These are phyloP conservation scores for Didymella sp. DNA, from an alignment of 2,329 filamentous ascomycete species.

Conservation along the genomic window DNA sequence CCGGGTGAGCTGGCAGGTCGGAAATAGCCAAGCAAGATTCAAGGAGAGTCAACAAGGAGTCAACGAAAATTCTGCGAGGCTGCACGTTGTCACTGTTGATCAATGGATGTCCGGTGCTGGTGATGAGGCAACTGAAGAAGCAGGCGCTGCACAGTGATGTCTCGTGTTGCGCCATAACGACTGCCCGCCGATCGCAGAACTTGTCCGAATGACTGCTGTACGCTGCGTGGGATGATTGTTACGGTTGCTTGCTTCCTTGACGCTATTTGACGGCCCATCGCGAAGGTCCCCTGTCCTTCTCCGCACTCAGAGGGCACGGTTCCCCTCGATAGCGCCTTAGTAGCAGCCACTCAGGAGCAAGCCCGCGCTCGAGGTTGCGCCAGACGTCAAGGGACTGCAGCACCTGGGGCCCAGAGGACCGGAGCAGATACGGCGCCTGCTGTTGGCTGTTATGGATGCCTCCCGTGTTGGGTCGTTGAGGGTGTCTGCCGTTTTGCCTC, in stretches of 20 bases:
- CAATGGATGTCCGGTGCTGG: slow-evolving; percentile 4
- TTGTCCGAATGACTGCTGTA: slow-evolving; percentile 25
- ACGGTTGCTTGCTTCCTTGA: slow-evolving; percentile 21
- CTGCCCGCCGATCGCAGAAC: slow-evolving; percentile 17
- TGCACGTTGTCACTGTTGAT: slow-evolving; percentile 11
- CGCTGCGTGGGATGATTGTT: slow-evolving; percentile 28
- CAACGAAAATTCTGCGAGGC: slow-evolving; percentile 17
- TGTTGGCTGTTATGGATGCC: slow-evolving; percentile 26
- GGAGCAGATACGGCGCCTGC: slow-evolving; percentile 25
- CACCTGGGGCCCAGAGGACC: slow-evolving; percentile 22
- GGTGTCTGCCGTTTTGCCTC: slow-evolving; percentile 21
- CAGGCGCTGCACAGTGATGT: slow-evolving; percentile 5
- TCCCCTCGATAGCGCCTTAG: not conserved
- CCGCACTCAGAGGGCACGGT: slow-evolving; percentile 12
- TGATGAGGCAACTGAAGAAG: slow-evolving; percentile 9
- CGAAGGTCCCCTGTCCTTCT: too few relatives aligned
- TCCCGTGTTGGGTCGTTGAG: slow-evolving; percentile 24
- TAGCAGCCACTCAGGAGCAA: slow-evolving; percentile 22
- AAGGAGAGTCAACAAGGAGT: slow-evolving; percentile 10
- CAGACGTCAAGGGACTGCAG: slow-evolving; percentile 25
- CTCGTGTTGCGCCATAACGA: slow-evolving; percentile 31
- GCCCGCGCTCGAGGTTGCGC: slow-evolving; percentile 16
- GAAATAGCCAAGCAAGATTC: slow-evolving; percentile 9
- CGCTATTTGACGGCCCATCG: slow-evolving; percentile 12
- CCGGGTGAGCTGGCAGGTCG: slow-evolving; percentile 15